Evolutionary conservation across 805 yeast species (phyloP), one percentile per base, ranked within the genome.

Genomic region (Komagataella pseudopastoris): DNA sequence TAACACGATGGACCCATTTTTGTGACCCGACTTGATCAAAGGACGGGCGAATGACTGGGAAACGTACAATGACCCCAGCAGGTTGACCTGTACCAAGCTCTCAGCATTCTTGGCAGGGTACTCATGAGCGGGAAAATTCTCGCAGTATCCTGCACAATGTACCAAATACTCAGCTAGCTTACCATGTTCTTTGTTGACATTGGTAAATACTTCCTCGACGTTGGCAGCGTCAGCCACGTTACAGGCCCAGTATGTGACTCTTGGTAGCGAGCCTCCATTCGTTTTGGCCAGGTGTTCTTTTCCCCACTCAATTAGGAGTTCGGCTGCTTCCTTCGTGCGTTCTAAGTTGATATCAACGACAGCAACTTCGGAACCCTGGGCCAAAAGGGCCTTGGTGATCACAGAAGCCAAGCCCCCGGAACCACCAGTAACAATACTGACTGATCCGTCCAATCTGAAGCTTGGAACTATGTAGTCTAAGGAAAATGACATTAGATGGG

Each of bases 91-190:
- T 67, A 84, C 72, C 53, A 85, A 68, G 45, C 75, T 76, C 58
- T 82, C 86, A 50, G 88, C 86, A 60, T 81, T 82, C 50, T 67
- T 64, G 46, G 88, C 77, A 22, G 90, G 89, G 68, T 85, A 85
- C 51, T 83, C 85, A 59, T 81, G 78, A 23, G 91, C 91, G 2
- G 88, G 78, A 68, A 74, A 77, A 72, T 85, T 85, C 66, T 85
- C 89, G 62, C 89, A 83, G 70, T 81, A 85, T 12, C 95, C 93
- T n/a, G 95, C 93, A 50, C 88, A 76, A 71, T 85, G 84, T 54
- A 85, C 75, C 58, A 85, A 72, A 56, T 84, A 70, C 58, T 81
- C 79, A 44, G 88, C 81, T 47, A 81, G 71, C 54, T 74, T 70
- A 24, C 77, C 80, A 63, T 83, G 85, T 61, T 75, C 81, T 50